Evolutionary conservation across 1,284 basidiomycete genomes (phyloP).

Genomic region (Ceratobasidium sp.): DNA sequence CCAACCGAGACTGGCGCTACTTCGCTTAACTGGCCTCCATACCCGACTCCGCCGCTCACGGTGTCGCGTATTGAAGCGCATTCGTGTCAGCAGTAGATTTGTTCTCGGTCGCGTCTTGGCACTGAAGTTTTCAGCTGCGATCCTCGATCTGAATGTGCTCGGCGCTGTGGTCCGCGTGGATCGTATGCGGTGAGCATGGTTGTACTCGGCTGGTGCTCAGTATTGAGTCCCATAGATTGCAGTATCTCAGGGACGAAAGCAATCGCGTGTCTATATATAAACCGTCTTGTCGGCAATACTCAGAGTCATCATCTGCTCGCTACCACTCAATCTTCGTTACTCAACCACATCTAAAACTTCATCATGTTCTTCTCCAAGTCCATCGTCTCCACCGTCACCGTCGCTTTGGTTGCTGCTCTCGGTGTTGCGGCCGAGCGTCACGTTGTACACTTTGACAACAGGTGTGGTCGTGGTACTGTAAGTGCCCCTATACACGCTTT

Average conservation of each 20-base stretch:
- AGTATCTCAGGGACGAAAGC: neutral
- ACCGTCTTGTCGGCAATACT: neutral
- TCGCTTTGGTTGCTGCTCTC: constrained; percentile 22
- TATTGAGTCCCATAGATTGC: neutral
- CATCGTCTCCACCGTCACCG: constrained; percentile 3
- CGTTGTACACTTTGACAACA: constrained; percentile 55
- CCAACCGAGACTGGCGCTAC: neutral
- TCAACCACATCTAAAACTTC: neutral
- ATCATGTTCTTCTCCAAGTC: constrained; percentile 25
- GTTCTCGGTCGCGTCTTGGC: neutral
- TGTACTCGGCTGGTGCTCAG: neutral
- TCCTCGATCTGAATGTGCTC: neutral
- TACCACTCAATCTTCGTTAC: neutral
- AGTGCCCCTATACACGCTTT: constrained; percentile 5
- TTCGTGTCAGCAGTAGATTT: neutral
- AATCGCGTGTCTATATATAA: neutral
- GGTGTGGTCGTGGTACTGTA: constrained; percentile 58
- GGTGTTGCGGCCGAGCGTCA: constrained; percentile 52
- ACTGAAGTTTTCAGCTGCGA: neutral
- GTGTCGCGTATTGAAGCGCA: constrained; percentile 2
- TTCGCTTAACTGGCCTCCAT: neutral
- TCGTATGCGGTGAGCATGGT: neutral
- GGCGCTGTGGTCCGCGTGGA: too few relatives aligned
- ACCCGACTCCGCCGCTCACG: neutral
- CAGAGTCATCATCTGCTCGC: neutral